A percentile compares a stretch with the other conserved stretches of the same genome.
Evolutionary conservation across 805 yeast genomes (phyloP).

Genomic region (Ogataea paradorogensis): DNA sequence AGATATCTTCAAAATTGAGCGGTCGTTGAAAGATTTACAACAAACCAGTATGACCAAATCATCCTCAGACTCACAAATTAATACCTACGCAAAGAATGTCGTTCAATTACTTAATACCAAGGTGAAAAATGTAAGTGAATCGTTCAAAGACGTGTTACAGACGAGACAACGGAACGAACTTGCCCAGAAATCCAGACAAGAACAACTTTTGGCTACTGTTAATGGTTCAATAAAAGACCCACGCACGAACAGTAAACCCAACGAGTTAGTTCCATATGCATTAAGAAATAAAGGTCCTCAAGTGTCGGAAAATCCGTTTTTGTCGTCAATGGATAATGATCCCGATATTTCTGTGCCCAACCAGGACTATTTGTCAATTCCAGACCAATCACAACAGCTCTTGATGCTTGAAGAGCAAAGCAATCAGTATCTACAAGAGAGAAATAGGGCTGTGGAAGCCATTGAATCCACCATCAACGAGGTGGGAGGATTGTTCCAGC

Average conservation of each 20-base stretch:
- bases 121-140: conserved; percentile 88
- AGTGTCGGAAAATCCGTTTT: conserved; percentile 37
- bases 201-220: conserved; percentile 67
- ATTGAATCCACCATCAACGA: conserved; percentile 97
- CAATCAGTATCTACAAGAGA: conserved; percentile 70
- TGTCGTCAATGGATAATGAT: conserved; percentile 25
- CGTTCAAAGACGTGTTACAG: conserved; percentile 86
- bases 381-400: conserved; percentile 81
- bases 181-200: conserved; percentile 76
- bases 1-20: conserved; percentile 79
- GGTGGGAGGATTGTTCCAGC: conserved; percentile 91
- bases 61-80: conserved; percentile 57
- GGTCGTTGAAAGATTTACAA: conserved; percentile 59
- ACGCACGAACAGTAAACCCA: conserved; percentile 5
- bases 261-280: conserved; percentile 27
- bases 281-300: conserved; percentile 22
- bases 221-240: conserved; percentile 19
- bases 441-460: conserved; percentile 90
- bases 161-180: conserved; percentile 81
- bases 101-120: conserved; percentile 83
- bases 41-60: conserved; percentile 40
- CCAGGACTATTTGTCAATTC: conserved; percentile 61
- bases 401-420: conserved; percentile 83
- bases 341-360: conserved; percentile 34
- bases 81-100: conserved; percentile 79